Evolutionary conservation across 768 basidiomycete genomes (phyloP), one percentile per base, ranked within the genome.

Genomic region (Trametes elegans): DNA sequence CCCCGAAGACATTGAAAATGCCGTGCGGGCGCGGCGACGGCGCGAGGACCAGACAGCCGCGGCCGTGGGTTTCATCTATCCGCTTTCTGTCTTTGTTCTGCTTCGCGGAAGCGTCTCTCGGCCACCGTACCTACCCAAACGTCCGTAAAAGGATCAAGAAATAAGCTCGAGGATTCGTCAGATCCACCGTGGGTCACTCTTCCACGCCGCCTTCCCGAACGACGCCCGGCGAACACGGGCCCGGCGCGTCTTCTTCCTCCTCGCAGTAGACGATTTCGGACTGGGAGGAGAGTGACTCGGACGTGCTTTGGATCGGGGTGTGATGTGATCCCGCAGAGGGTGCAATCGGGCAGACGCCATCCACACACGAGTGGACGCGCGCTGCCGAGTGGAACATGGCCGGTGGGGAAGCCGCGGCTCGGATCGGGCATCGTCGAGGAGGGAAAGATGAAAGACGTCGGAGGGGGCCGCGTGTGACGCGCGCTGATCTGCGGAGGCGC

Each of bases 401-500:
- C 24, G 24, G 40, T 9, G 26, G 18, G 19, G 29, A 28, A 44
- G 28, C 28, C 3, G 21, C 28, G 21, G 18, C 21, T 7, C 39
- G 54, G 44, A 38, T 19, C 43, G 40, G 46, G n/a, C n/a, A 26
- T 29, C 40, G 27, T 49, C 47, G 47, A 49, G 54, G 54, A 55
- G 40, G 54, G 54, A 55, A 55, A 55, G 38, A 48, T 48, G 53
- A 47, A 55, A 48, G 45, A 45, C 39, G 29, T 51, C 19, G 19
- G 31, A 26, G 16, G 10, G 36, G 13, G 23, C n/a, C 40, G 42
- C 42, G 51, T 53, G 51, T 38, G 53, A 41, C 45, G 45, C 53
- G 53, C 53, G 45, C 45, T 55, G 53, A 55, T 55, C 54, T 49
- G 47, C 54, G 48, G 46, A 38, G 46, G n/a, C 0, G 23, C 47